A percentile compares a stretch with the other conserved stretches of the same genome.
Conservation (phyloP, 2,329 filamentous ascomycete genomes). For the Clarireedia hainanense region DNA sequence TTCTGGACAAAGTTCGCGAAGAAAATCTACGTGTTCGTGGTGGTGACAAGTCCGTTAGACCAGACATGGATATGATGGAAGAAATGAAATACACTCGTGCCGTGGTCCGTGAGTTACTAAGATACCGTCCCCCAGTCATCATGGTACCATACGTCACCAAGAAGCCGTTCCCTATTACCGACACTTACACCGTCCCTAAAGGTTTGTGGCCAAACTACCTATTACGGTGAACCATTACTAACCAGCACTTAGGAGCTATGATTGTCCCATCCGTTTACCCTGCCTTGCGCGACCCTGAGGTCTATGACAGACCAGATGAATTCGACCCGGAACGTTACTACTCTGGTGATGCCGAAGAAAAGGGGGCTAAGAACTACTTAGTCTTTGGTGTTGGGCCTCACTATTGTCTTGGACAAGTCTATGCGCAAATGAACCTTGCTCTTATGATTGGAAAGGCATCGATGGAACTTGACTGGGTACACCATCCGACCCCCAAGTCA, state of each 20-base stretch:
- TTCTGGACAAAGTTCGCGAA: constrained; percentile 81
- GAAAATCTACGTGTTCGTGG: constrained; percentile 76
- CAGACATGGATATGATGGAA: constrained; percentile 82
- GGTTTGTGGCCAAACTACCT: constrained; percentile 37
- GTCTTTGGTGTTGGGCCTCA: constrained; percentile 95
- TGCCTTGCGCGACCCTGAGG: constrained; percentile 83
- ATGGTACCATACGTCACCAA: constrained; percentile 96
- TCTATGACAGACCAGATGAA: constrained; percentile 80
- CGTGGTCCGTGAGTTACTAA: constrained; percentile 82
- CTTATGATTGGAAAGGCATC: constrained; percentile 86
- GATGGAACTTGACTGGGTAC: constrained; percentile 80
- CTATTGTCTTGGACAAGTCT: constrained; percentile 92
- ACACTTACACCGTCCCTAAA: constrained; percentile 86
- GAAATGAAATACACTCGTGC: constrained; percentile 84
- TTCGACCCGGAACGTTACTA: constrained; percentile 93
- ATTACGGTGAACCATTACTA: constrained; percentile 10
- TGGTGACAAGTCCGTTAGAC: constrained; percentile 60
- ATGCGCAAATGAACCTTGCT: constrained; percentile 82
- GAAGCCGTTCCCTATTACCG: constrained; percentile 88
- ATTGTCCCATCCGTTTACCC: constrained; percentile 87
- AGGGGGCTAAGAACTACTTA: constrained; percentile 86
- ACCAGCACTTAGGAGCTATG: constrained; percentile 61
- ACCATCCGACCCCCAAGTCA: constrained; percentile 72
- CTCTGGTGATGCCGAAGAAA: constrained; percentile 71
- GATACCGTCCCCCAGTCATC: constrained; percentile 91